Percentiles rank a stretch among this genome's conserved stretches.
Evolutionary conservation across 169 alveolate genomes (phyloP).

Genomic region (Eimeria maxima): DNA sequence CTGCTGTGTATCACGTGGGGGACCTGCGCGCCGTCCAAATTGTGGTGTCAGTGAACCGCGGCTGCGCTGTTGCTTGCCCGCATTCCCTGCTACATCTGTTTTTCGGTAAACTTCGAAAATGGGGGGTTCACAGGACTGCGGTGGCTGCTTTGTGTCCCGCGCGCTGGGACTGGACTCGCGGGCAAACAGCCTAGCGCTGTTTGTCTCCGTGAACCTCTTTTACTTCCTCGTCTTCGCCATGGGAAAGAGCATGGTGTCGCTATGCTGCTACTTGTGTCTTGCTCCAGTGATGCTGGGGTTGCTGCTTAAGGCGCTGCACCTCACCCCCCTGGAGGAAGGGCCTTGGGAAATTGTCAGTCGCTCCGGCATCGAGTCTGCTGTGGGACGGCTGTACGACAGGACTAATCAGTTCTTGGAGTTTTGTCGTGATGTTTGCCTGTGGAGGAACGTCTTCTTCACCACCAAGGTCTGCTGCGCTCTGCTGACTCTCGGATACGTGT

Average conservation of each 20-base stretch:
- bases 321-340: constrained; percentile 68
- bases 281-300: constrained; percentile 72
- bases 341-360: constrained; percentile 78
- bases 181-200: constrained; percentile 67
- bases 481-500: constrained; percentile 64
- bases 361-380: not conserved
- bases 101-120: not conserved
- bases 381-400: constrained; percentile 50
- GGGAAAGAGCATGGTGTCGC: constrained; percentile 76
- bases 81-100: not conserved
- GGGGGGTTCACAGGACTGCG: constrained; percentile 37
- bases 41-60: constrained; percentile 36
- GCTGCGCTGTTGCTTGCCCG: not conserved
- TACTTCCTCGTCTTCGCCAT: constrained; percentile 76
- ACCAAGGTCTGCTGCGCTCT: constrained; percentile 75
- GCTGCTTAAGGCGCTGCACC: constrained; percentile 62
- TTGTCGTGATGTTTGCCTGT: constrained; percentile 63
- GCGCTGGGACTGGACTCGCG: constrained; percentile 50
- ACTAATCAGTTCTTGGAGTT: constrained; percentile 65
- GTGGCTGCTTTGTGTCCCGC: constrained; percentile 62
- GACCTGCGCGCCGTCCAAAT: not conserved
- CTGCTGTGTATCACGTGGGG: not conserved
- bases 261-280: constrained; percentile 65
- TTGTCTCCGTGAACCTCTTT: constrained; percentile 59
- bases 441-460: constrained; percentile 62